Evolutionary conservation across 2,329 filamentous ascomycete species (phyloP), one percentile per base, ranked within the genome.

Genomic region (Colletotrichum somersetense): DNA sequence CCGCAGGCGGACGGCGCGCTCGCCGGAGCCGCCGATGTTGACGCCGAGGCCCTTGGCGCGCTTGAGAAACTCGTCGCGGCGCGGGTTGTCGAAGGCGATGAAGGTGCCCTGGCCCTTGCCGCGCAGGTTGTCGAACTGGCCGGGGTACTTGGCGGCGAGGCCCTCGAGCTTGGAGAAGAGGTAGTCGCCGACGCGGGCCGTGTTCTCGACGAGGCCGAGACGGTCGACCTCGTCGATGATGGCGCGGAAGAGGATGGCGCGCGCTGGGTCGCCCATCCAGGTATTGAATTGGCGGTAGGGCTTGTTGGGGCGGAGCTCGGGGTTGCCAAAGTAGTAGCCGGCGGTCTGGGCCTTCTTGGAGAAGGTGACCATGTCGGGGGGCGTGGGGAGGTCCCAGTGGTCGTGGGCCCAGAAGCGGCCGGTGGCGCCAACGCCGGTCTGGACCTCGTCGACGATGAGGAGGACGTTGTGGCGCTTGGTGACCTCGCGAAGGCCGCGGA

Each of bases 361-460:
- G 85, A 97, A 97, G 71, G 95, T 97, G 56, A 97, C 95, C 87
- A 97, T 96, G 85, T 97, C 95, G 0, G 95, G 95, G 11, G 95
- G 93, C 46, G 90, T 85, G 62, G 87, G 79, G 55, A 97, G 88
- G 81, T 93, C 88, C 95, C 95, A 97, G 90, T 97, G 95, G 78
- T 97, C 94, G 85, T 97, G 95, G 11, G 95, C 95, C 95, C 95
- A 97, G 90, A 97, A 97, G 82, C 93, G 95, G 77, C 95, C 95
- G 0, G 95, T 97, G 50, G 95, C 94, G 77, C 95, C 95, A 35
- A 97, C 92, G 80, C 95, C 95, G 8, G 95, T 97, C 85, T 97
- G 95, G 14, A 97, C 95, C 84, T 97, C 95, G 81, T 97, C 95
- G 75, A 97, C 95, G 79, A 97, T 97, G 81, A 97, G 86, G 70